These are phyloP conservation scores for Graphilbum fragrans DNA, from an alignment of 2,329 filamentous ascomycete genomes.

Conservation along the genomic window DNA sequence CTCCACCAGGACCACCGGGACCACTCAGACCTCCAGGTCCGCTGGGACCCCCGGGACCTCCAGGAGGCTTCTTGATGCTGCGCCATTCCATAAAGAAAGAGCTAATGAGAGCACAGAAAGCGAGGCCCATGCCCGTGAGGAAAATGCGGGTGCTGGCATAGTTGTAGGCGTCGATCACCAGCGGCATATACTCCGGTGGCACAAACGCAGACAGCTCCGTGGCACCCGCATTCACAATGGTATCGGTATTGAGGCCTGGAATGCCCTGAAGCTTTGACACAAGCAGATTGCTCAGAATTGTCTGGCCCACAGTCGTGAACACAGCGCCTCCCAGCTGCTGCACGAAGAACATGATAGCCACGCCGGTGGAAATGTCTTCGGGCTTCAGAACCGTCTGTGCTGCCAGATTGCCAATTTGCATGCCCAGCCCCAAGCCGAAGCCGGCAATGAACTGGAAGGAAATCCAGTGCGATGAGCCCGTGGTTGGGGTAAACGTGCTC, in stretches of 20 bases:
- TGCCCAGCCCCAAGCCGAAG: constrained; percentile 44
- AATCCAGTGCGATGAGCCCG: constrained; percentile 41
- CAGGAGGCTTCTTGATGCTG: constrained; percentile 44
- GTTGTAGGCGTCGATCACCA: constrained; percentile 55
- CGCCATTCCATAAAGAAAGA: constrained; percentile 53
- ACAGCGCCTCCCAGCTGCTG: constrained; percentile 48
- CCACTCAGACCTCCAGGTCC: too few relatives aligned
- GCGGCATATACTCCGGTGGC: constrained; percentile 30
- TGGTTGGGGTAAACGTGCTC: constrained; percentile 37
- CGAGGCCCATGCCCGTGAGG: constrained; percentile 46
- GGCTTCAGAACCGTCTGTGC: constrained; percentile 40
- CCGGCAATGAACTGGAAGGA: constrained; percentile 47
- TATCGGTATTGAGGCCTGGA: constrained; percentile 27
- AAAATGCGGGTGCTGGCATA: constrained; percentile 49
- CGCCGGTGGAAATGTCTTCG: constrained; percentile 41
- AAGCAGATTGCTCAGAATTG: constrained; percentile 36
- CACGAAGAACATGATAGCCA: constrained; percentile 43
- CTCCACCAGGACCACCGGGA: neutral
- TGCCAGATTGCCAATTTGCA: constrained; percentile 45
- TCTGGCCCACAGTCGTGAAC: constrained; percentile 44
- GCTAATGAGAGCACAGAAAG: constrained; percentile 41
- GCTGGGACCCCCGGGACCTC: neutral
- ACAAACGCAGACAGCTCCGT: constrained; percentile 48
- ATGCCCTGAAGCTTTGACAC: constrained; percentile 24
- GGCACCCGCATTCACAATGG: constrained; percentile 36